Evolutionary conservation across 73 alveolate species (phyloP).

Genomic region (Symbiodinium natans): DNA sequence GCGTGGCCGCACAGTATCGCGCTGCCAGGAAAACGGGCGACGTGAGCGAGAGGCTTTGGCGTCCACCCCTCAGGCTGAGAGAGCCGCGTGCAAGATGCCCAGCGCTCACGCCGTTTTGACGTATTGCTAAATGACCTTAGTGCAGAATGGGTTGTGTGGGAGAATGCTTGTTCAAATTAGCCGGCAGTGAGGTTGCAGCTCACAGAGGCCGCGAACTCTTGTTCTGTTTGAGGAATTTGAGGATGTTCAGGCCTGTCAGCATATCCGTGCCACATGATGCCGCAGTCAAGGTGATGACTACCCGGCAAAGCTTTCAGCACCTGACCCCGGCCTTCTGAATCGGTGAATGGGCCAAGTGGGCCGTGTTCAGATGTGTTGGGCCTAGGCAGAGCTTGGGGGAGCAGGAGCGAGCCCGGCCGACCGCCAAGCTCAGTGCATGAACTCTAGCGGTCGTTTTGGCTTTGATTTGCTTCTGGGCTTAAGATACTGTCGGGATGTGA

Average conservation of each 20-base stretch:
- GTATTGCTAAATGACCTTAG: not conserved
- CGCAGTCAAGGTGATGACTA: not conserved
- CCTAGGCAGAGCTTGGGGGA: constrained; percentile 23
- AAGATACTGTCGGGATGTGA: too few relatives aligned
- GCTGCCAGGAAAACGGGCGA: constrained; percentile 15
- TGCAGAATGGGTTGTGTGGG: not conserved
- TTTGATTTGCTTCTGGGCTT: too few relatives aligned
- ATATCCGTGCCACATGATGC: too few relatives aligned
- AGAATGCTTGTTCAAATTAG: not conserved
- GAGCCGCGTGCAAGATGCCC: too few relatives aligned
- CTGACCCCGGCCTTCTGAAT: not conserved
- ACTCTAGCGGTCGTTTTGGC: too few relatives aligned
- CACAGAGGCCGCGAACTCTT: constrained; percentile 30
- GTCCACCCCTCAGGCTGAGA: not conserved
- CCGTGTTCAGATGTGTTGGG: not conserved
- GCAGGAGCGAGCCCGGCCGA: constrained; percentile 32
- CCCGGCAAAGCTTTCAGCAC: not conserved
- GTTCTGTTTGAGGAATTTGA: too few relatives aligned
- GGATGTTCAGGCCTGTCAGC: too few relatives aligned
- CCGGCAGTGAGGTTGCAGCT: constrained; percentile 39
- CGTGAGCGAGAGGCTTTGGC: constrained; percentile 41
- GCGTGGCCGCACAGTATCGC: not conserved
- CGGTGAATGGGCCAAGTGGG: not conserved
- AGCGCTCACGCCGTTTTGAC: not conserved
- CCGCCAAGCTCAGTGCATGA: not conserved